These are phyloP conservation scores for Handroanthus guayacan DNA, from an alignment of 257 asterid species.

Conservation along the genomic window DNA sequence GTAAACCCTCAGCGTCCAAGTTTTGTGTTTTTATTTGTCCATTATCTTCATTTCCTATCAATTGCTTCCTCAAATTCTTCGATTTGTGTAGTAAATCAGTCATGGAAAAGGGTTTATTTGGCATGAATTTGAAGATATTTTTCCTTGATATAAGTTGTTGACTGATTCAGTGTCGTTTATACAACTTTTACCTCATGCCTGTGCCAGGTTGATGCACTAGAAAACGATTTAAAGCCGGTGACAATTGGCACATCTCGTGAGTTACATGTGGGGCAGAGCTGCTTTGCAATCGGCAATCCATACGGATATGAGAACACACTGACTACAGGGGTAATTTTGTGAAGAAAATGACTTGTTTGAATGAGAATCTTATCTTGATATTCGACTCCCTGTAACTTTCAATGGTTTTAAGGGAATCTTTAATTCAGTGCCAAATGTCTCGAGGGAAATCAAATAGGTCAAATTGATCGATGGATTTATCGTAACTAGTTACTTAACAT, in stretches of 20 bases:
- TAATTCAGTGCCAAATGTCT: background rate
- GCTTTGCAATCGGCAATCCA: slow-evolving; percentile 93
- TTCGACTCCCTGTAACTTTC: background rate
- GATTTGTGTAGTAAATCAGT: no score
- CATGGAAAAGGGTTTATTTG: no score
- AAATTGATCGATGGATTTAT: background rate
- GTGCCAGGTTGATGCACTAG: slow-evolving; percentile 70
- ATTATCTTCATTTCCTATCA: background rate
- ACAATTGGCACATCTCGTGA: slow-evolving; percentile 67
- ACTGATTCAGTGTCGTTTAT: background rate
- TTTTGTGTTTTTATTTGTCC: background rate
- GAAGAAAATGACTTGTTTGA: slow-evolving; percentile 3
- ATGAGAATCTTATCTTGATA: background rate
- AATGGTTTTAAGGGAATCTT: background rate
- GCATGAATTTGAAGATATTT: no score
- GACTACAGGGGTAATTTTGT: slow-evolving; percentile 79
- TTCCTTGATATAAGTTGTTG: background rate
- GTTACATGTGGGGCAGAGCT: slow-evolving; percentile 84
- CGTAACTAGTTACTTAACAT: background rate
- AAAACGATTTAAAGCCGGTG: slow-evolving; percentile 70
- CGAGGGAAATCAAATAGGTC: background rate
- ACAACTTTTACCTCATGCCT: background rate
- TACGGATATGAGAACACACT: slow-evolving; percentile 84
- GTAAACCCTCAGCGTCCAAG: background rate
- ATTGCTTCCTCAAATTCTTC: no score